phyloP scores from a whole-genome alignment of 2,329 filamentous ascomycete genomes.

The Trichophyton benhamiae region DNA sequence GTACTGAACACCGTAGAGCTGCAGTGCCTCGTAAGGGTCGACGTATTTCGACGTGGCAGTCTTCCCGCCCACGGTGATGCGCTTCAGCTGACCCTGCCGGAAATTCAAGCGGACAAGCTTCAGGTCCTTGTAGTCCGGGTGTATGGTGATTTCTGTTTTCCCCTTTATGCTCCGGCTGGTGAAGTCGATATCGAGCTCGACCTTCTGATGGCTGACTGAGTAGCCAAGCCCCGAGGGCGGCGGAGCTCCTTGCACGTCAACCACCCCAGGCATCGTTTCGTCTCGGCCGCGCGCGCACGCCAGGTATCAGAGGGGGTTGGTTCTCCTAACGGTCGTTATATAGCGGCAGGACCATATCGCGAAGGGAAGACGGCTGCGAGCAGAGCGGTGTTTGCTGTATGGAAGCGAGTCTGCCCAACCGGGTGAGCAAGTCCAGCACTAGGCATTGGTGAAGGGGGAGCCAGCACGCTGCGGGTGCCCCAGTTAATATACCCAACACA shows the following conservation, averaged over 20 bases:
- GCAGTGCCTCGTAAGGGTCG: conserved; percentile 37
- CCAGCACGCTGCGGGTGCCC: neutral
- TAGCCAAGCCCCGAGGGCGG: conserved; percentile 30
- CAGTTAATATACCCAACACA: neutral
- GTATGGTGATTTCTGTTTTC: conserved; percentile 68
- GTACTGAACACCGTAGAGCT: conserved; percentile 51
- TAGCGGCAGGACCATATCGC: conserved; percentile 3
- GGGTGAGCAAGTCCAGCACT: neutral
- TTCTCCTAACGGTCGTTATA: conserved; percentile 1
- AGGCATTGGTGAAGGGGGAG: neutral
- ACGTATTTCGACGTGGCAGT: conserved; percentile 28
- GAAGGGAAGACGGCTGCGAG: neutral
- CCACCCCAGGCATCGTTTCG: conserved; percentile 5
- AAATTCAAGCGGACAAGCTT: conserved; percentile 47
- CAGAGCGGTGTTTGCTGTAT: neutral
- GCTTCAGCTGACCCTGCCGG: conserved; percentile 47
- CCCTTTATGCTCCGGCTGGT: conserved; percentile 61
- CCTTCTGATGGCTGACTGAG: conserved; percentile 66
- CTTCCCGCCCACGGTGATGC: conserved; percentile 37
- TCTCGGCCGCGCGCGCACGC: neutral
- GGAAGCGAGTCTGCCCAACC: neutral
- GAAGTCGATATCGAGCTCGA: conserved; percentile 85
- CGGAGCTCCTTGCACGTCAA: neutral
- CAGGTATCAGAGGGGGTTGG: neutral
- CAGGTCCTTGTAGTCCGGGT: conserved; percentile 47